Evolutionary conservation across 352 stramenopile species (phyloP), one percentile per base, ranked within the genome.

Genomic region (Peronospora farinosa): DNA sequence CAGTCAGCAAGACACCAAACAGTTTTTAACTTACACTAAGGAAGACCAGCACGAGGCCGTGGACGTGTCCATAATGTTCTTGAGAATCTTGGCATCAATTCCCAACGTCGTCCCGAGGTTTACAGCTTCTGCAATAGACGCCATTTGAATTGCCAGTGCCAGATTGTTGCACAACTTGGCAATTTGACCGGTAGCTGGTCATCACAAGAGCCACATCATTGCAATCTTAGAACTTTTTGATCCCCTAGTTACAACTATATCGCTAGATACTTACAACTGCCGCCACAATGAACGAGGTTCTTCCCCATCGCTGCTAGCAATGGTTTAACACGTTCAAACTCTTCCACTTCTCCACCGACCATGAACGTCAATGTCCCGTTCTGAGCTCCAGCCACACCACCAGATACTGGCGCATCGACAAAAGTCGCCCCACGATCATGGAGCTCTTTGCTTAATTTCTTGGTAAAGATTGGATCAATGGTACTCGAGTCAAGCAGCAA

Each of bases 151-250:
- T 6, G 86, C 95, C 12, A 99, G 69, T n/a, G 93, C 81, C 36
- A 98, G 60, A 72, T 99, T 99, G 80, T 99, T 99, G 76, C 94
- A 98, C 23, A 99, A 69, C 79, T 99, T 98, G 37, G 93, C 90
- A 47, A 89, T 65, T 48, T 94, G 80, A 12, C 80, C 83, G 7
- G 76, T 89, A 39, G 75, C 77, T 88, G 51, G 16, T 45, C 15
- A 48, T 3, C 16, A 46, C 17, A 37, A 61, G 16, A 48, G 8
- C 15, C 19, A 45, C 16, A 27, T 33, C n/a, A 50, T 12, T 3
- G 13, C n/a, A 47, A 41, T 13, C 13, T 42, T 27, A 46, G 25
- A 1, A 1, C 27, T 23, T 13, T 31, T 16, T 17, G 23, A 7
- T 30, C 3, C 2, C 27, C 38, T 35, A 42, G 13, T 33, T 16